Conservation (phyloP, 2,329 filamentous ascomycete genomes). For the Aschersonia sp. region DNA sequence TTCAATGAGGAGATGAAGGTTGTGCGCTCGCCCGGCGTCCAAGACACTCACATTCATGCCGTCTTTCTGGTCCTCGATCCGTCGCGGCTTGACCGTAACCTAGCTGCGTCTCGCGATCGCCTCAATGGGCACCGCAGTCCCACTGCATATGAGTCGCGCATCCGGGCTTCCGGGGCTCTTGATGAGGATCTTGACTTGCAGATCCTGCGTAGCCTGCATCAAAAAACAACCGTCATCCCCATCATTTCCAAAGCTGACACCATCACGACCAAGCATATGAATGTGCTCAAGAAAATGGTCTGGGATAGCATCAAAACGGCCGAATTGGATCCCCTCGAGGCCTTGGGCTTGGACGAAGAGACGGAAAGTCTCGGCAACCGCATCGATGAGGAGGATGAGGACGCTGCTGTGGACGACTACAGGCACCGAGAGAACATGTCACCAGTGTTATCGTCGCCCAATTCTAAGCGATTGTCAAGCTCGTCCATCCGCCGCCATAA, state of each 20-base stretch:
- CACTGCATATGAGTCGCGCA: slow-evolving; percentile 19
- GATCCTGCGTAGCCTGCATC: slow-evolving; percentile 73
- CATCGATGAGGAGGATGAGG: slow-evolving; percentile 39
- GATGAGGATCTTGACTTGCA: slow-evolving; percentile 87
- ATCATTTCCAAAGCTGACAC: slow-evolving; percentile 96
- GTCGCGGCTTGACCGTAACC: slow-evolving; percentile 67
- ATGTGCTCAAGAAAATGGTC: slow-evolving; percentile 77
- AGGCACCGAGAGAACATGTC: slow-evolving; percentile 10
- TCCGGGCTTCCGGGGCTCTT: slow-evolving; percentile 48
- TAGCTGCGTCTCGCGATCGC: slow-evolving; percentile 47
- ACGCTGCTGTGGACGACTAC: slow-evolving; percentile 13
- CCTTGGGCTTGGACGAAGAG: slow-evolving; percentile 67
- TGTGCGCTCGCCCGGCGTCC: slow-evolving; percentile 76
- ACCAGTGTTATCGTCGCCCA: slow-evolving; percentile 19
- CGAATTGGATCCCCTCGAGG: slow-evolving; percentile 76
- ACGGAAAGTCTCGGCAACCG: slow-evolving; percentile 44
- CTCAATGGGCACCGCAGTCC: slow-evolving; percentile 36
- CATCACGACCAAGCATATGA: slow-evolving; percentile 91
- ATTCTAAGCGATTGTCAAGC: slow-evolving; percentile 30
- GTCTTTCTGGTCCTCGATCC: slow-evolving; percentile 90
- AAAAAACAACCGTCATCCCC: slow-evolving; percentile 90
- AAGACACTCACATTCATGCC: slow-evolving; percentile 95
- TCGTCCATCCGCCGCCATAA: slow-evolving; percentile 31
- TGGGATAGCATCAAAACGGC: slow-evolving; percentile 78
- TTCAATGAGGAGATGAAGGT: slow-evolving; percentile 98